phyloP scores from a whole-genome alignment of 441 rosid species.

The Gossypium trilobum region DNA sequence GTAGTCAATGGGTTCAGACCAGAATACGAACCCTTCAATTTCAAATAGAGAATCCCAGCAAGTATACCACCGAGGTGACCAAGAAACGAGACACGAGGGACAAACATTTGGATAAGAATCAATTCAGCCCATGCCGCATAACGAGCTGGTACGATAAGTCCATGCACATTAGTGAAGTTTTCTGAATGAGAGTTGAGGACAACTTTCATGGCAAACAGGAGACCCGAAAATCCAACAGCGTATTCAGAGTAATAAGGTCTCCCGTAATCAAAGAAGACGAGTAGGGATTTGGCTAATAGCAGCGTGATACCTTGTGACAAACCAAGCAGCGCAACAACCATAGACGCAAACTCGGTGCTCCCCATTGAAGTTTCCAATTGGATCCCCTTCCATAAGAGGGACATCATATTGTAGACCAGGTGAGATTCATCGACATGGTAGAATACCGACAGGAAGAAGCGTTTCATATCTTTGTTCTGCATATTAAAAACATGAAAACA shows the following conservation, averaged over 20 bases:
- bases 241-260: constrained; percentile 57
- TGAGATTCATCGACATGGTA: constrained; percentile 77
- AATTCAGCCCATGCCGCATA: constrained; percentile 91
- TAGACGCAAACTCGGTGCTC: constrained; percentile 68
- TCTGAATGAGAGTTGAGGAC: constrained; percentile 66
- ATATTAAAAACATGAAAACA: background rate
- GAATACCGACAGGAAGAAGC: constrained; percentile 71
- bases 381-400: constrained; percentile 85
- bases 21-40: constrained; percentile 41
- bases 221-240: constrained; percentile 77
- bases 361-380: constrained; percentile 81
- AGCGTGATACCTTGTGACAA: constrained; percentile 80
- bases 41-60: constrained; percentile 69
- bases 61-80: constrained; percentile 93
- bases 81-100: constrained; percentile 73
- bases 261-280: constrained; percentile 44
- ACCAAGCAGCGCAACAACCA: constrained; percentile 51
- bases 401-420: constrained; percentile 75
- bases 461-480: constrained; percentile 66
- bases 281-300: constrained; percentile 62
- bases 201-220: constrained; percentile 85
- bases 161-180: constrained; percentile 46
- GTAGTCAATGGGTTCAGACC: constrained; percentile 46
- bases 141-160: constrained; percentile 57
- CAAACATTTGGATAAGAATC: constrained; percentile 73